Percentiles rank a stretch among this genome's conserved stretches.
These are phyloP conservation scores for Globisporangium ultimum DNA, from an alignment of 352 stramenopile genomes.

Conservation along the genomic window DNA sequence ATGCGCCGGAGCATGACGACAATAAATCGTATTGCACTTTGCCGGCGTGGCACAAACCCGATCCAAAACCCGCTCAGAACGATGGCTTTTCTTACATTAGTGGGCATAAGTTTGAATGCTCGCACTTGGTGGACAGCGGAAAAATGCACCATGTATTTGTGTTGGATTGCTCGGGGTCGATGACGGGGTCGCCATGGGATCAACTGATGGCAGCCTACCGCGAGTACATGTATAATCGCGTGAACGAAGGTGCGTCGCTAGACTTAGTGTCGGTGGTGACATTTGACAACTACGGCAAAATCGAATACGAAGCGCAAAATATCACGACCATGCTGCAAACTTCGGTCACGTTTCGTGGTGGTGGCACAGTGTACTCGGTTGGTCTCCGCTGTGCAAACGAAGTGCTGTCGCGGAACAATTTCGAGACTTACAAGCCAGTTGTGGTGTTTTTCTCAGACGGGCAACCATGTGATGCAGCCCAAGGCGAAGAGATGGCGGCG, in stretches of 20 bases:
- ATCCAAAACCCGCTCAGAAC: constrained; percentile 19
- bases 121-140: constrained; percentile 41
- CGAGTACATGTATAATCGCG: constrained; percentile 67
- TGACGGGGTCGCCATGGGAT: constrained; percentile 53
- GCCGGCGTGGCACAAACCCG: constrained; percentile 55
- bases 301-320: constrained; percentile 48
- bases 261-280: constrained; percentile 80
- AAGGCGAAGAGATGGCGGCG: constrained; percentile 36
- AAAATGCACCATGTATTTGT: constrained; percentile 81
- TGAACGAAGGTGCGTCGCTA: constrained; percentile 38
- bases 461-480: constrained; percentile 31
- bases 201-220: constrained; percentile 54
- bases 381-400: constrained; percentile 58
- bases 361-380: constrained; percentile 48
- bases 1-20: constrained; percentile 59
- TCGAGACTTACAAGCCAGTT: constrained; percentile 57
- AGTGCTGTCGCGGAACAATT: constrained; percentile 63
- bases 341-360: constrained; percentile 28
- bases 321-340: constrained; percentile 41
- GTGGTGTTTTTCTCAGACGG: constrained; percentile 83
- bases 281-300: constrained; percentile 37
- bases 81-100: constrained; percentile 54
- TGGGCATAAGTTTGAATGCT: constrained; percentile 76
- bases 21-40: constrained; percentile 63
- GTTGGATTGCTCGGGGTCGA: constrained; percentile 76